A percentile compares a stretch with the other conserved stretches of the same genome.
Evolutionary conservation across 2,329 filamentous ascomycete genomes (phyloP).

Genomic region (Exophiala spinifera): DNA sequence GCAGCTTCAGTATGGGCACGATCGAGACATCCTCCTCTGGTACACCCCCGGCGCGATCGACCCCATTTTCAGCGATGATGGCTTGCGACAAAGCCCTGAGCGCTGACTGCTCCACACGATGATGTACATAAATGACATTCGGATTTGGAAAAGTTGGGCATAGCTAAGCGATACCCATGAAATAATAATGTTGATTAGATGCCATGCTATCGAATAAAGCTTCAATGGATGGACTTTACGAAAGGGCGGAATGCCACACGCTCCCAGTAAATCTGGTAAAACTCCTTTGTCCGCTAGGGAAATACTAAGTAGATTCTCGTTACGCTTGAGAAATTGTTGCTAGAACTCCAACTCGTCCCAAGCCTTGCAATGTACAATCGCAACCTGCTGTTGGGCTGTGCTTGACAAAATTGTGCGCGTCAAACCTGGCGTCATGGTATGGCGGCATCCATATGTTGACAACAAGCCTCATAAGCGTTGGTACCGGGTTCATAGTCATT

Average conservation of each 20-base stretch:
- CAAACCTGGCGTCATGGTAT: too few relatives aligned
- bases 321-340: not conserved
- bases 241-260: not conserved
- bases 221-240: not conserved
- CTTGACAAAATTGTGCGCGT: too few relatives aligned
- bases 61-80: conserved; percentile 3
- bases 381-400: too few relatives aligned
- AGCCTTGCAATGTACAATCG: not conserved
- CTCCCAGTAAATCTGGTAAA: not conserved
- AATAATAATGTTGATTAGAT: conserved; percentile 5
- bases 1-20: conserved; percentile 71
- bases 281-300: not conserved
- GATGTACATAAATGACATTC: too few relatives aligned
- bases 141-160: conserved; percentile 23
- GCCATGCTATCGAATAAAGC: not conserved
- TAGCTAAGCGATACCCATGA: conserved; percentile 23
- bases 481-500: too few relatives aligned
- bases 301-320: too few relatives aligned
- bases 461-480: too few relatives aligned
- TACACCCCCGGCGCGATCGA: conserved; percentile 52
- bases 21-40: conserved; percentile 70
- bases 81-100: not conserved
- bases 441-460: too few relatives aligned
- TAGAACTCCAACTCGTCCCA: not conserved
- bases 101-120: not conserved